Percentiles rank a stretch among this genome's conserved stretches.
phyloP scores from a whole-genome alignment of 2,329 filamentous ascomycete genomes.

The Aspergillus flavus region DNA sequence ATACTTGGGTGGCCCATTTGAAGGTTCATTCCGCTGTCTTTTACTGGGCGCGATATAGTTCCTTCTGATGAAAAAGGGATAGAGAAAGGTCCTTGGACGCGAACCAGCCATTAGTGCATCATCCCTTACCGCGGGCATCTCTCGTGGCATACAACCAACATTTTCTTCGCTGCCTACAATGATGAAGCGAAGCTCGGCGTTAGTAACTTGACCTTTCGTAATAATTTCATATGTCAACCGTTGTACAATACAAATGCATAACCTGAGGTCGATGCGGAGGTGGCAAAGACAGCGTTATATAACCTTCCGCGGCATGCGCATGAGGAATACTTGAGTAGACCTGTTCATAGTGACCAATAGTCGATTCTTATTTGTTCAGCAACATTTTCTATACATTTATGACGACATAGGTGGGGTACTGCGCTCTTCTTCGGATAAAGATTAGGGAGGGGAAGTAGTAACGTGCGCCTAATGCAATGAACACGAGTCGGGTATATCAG shows the following conservation, averaged over 20 bases:
- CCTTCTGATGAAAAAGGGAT: neutral
- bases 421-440: neutral
- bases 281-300: slow-evolving; percentile 5
- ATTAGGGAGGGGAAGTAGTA: neutral
- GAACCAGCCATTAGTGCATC: neutral
- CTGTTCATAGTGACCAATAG: neutral
- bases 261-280: neutral
- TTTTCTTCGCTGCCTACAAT: neutral
- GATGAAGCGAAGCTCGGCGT: neutral
- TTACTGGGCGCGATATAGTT: neutral
- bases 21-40: neutral
- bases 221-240: neutral
- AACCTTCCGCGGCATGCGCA: neutral
- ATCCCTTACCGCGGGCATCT: neutral
- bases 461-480: neutral
- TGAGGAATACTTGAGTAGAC: neutral
- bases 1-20: neutral
- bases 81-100: neutral
- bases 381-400: neutral
- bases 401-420: neutral
- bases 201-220: neutral
- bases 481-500: slow-evolving; percentile 12
- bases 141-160: neutral
- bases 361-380: neutral
- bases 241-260: neutral